These are phyloP conservation scores for Rhododendron vialii DNA, from an alignment of 148 eudicot species.

Conservation along the genomic window DNA sequence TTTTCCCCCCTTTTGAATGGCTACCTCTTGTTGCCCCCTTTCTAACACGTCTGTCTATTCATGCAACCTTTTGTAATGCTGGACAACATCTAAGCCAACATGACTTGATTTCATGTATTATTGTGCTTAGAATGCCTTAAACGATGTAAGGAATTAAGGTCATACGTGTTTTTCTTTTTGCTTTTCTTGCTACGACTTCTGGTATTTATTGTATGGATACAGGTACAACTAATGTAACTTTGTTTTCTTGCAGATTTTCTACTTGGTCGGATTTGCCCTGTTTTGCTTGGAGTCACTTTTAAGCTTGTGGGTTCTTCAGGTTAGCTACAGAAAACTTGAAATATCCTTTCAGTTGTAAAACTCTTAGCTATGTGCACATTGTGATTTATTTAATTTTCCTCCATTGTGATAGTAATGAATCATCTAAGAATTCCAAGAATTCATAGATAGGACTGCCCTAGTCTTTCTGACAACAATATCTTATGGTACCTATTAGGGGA, in stretches of 20 bases:
- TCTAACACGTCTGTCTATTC: background rate
- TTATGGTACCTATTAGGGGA: background rate
- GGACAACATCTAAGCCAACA: background rate
- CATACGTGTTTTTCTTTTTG: background rate
- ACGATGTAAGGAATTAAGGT: background rate
- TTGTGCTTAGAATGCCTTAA: background rate
- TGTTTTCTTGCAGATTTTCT: constrained; percentile 65
- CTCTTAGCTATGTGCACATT: background rate
- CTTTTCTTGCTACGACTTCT: background rate
- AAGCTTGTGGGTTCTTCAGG: constrained; percentile 99
- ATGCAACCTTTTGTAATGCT: background rate
- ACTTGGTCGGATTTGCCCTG: constrained; percentile 76
- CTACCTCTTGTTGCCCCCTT: background rate
- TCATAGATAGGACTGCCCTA: background rate
- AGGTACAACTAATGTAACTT: background rate
- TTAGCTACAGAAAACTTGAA: constrained; percentile 23
- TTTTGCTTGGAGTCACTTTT: constrained; percentile 88
- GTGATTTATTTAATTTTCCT: background rate
- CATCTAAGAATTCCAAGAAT: background rate
- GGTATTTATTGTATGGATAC: background rate
- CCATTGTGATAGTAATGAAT: background rate
- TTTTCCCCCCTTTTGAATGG: background rate
- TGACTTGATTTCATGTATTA: background rate
- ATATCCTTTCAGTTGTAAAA: background rate
- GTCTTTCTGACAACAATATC: background rate